phyloP scores from a whole-genome alignment of 176 grass and related monocot species.

The Hordeum marinum region DNA sequence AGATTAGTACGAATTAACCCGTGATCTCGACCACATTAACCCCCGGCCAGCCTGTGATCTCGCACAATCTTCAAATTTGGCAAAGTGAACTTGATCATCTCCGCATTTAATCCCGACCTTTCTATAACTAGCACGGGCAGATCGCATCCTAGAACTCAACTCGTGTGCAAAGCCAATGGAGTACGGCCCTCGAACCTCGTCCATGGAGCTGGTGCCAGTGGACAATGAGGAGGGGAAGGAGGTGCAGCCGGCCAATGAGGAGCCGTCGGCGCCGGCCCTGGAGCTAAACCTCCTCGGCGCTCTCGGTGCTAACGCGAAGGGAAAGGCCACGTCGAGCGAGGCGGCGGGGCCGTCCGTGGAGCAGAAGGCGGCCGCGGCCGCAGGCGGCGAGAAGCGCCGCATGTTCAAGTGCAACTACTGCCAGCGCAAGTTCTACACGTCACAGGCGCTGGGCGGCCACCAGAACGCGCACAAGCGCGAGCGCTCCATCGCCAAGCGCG shows the following conservation, averaged over 20 bases:
- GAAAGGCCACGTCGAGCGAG: background rate
- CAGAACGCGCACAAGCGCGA: slow-evolving; percentile 98
- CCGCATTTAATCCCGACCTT: background rate
- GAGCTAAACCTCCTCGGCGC: background rate
- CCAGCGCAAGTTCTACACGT: slow-evolving; percentile 81
- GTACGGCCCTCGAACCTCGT: slow-evolving; percentile 3
- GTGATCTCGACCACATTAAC: slow-evolving; percentile 35
- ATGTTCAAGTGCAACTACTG: slow-evolving; percentile 93
- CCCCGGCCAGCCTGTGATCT: slow-evolving; percentile 17
- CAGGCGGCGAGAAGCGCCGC: slow-evolving; percentile 21
- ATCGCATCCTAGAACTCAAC: background rate
- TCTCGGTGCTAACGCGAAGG: background rate
- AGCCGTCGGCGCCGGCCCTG: background rate
- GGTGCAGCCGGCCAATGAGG: background rate
- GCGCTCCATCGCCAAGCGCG: slow-evolving; percentile 61
- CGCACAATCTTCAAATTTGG: slow-evolving; percentile 24
- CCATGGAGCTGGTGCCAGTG: background rate
- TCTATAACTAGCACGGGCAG: slow-evolving; percentile 32
- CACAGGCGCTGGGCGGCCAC: slow-evolving; percentile 93
- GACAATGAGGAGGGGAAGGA: background rate
- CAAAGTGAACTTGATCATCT: slow-evolving; percentile 35
- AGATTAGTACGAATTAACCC: slow-evolving; percentile 15
- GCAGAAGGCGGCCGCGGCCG: background rate
- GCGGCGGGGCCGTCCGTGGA: background rate
- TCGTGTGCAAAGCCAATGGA: slow-evolving; percentile 18